Evolutionary conservation across 306 rosid genomes (phyloP).

Genomic region (Betula pendula): DNA sequence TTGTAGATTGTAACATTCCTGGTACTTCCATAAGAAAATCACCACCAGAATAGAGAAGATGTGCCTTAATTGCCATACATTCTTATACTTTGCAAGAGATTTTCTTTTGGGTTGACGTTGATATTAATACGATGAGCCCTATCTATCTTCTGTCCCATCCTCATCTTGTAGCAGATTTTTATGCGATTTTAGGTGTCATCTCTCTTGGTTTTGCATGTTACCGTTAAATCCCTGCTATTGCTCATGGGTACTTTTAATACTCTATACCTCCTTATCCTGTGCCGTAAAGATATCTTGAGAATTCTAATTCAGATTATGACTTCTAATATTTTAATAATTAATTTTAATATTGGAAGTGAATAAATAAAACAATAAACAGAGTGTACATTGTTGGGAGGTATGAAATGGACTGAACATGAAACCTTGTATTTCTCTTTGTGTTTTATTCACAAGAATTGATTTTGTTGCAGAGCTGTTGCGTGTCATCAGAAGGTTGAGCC

Average conservation of each 20-base stretch:
- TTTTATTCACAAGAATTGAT: constrained; percentile 30
- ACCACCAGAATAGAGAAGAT: background rate
- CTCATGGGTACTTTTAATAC: background rate
- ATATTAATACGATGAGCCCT: background rate
- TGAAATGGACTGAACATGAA: background rate
- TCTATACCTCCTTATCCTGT: background rate
- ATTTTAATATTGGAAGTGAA: background rate
- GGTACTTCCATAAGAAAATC: background rate
- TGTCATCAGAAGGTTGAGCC: constrained; percentile 74
- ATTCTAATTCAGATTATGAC: background rate
- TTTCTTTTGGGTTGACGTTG: background rate
- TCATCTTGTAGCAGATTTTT: background rate
- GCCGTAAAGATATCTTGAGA: background rate
- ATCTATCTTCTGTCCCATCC: background rate
- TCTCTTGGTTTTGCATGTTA: background rate
- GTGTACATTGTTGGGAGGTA: background rate
- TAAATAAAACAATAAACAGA: background rate
- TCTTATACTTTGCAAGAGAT: background rate
- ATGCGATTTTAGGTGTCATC: background rate
- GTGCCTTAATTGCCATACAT: background rate
- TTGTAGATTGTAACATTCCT: background rate
- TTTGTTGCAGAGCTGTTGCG: constrained; percentile 81
- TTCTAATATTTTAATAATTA: background rate
- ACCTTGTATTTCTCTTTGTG: constrained; percentile 6
- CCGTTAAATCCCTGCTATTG: background rate